These are phyloP conservation scores for Ascochyta koolunga DNA, from an alignment of 2,329 filamentous ascomycete species.

Conservation along the genomic window DNA sequence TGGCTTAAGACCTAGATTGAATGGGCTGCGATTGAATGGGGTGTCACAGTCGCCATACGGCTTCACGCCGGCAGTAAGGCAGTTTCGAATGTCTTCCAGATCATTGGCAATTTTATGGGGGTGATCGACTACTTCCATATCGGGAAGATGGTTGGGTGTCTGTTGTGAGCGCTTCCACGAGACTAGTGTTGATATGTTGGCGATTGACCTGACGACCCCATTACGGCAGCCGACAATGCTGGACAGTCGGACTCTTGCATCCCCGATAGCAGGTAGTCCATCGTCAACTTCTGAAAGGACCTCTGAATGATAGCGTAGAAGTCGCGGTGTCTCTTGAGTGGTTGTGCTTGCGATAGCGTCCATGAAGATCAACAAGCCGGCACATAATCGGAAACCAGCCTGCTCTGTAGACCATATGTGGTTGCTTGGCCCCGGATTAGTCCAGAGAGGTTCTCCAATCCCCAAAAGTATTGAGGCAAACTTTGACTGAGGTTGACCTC, in stretches of 20 bases:
- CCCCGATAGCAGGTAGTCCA: slow-evolving; percentile 3
- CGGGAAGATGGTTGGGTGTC: too few species aligned
- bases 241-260: slow-evolving; percentile 20
- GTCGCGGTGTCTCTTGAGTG: slow-evolving; percentile 9
- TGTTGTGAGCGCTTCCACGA: slow-evolving; percentile 9
- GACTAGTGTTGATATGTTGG: slow-evolving; percentile 12
- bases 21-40: not conserved
- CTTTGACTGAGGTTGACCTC: slow-evolving; percentile 15
- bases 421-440: slow-evolving; percentile 4
- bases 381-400: slow-evolving; percentile 21
- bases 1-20: not conserved
- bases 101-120: not conserved
- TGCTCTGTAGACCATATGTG: slow-evolving; percentile 20
- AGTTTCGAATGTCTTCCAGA: not conserved
- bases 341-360: slow-evolving; percentile 20
- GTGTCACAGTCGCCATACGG: not conserved
- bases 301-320: slow-evolving; percentile 9
- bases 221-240: slow-evolving; percentile 22
- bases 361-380: slow-evolving; percentile 22
- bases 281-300: slow-evolving; percentile 14
- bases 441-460: slow-evolving; percentile 18
- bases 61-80: not conserved
- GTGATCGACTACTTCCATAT: too few species aligned
- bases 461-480: slow-evolving; percentile 5
- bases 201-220: slow-evolving; percentile 16